Evolutionary conservation across 1,284 basidiomycete species (phyloP).

Genomic region (Cryptococcus sp.): DNA sequence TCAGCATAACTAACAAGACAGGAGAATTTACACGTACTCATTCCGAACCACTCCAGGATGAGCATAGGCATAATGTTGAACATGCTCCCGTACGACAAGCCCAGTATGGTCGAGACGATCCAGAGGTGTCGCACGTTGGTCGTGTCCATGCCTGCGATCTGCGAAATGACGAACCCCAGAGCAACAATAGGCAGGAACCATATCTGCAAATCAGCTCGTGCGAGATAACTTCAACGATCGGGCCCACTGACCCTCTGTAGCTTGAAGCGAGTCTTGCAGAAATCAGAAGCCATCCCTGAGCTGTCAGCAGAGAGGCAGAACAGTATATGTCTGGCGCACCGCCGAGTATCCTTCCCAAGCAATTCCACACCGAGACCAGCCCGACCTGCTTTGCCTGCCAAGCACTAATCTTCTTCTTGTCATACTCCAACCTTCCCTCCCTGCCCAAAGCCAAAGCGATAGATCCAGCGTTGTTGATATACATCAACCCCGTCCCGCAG

Average conservation of each 20-base stretch:
- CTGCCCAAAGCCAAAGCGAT: constrained; percentile 80
- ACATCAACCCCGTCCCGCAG: constrained; percentile 83
- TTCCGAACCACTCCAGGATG: constrained; percentile 79
- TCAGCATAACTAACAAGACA: neutral
- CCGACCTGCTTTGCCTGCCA: constrained; percentile 85
- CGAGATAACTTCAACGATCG: neutral
- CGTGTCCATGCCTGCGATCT: constrained; percentile 57
- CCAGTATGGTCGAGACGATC: constrained; percentile 66
- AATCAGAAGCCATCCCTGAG: constrained; percentile 67
- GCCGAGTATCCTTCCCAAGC: constrained; percentile 68
- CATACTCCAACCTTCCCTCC: constrained; percentile 58
- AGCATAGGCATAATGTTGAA: constrained; percentile 74
- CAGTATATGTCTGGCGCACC: constrained; percentile 49
- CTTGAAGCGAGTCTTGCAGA: constrained; percentile 55
- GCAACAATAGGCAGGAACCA: constrained; percentile 67
- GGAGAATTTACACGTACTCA: constrained; percentile 51
- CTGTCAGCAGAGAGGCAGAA: neutral
- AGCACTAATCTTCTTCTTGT: constrained; percentile 60
- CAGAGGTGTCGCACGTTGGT: constrained; percentile 61
- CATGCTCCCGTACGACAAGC: constrained; percentile 68
- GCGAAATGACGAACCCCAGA: constrained; percentile 62
- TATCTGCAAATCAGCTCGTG: constrained; percentile 35
- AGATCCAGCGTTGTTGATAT: constrained; percentile 93
- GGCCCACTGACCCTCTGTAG: constrained; percentile 53
- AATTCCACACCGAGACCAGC: constrained; percentile 77